These are phyloP conservation scores for Penicillium ucsense DNA, from an alignment of 495 filamentous ascomycete species.

Conservation along the genomic window DNA sequence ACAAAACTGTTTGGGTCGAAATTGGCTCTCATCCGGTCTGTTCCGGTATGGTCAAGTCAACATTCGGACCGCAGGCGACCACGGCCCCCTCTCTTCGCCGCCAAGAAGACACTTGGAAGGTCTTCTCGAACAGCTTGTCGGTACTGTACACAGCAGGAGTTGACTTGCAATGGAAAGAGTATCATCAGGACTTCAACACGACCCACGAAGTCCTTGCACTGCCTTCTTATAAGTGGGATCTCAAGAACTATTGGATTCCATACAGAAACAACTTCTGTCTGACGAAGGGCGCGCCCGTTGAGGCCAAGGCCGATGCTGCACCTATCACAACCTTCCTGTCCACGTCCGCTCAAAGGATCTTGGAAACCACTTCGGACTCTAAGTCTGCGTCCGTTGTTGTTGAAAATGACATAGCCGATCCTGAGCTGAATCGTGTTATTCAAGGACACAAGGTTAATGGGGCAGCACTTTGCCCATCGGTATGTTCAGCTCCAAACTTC, in stretches of 20 bases:
- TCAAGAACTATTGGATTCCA: constrained; percentile 76
- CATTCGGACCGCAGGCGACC: constrained; percentile 46
- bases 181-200: constrained; percentile 58
- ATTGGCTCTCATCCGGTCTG: constrained; percentile 62
- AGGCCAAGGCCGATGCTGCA: constrained; percentile 14
- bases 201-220: constrained; percentile 54
- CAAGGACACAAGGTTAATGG: constrained; percentile 69
- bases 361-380: constrained; percentile 45
- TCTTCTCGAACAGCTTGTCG: constrained; percentile 48
- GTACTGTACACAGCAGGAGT: constrained; percentile 56
- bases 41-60: constrained; percentile 59
- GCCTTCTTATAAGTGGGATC: constrained; percentile 67
- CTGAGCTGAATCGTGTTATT: constrained; percentile 50
- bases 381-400: constrained; percentile 47
- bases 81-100: constrained; percentile 51
- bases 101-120: constrained; percentile 52
- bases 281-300: constrained; percentile 31
- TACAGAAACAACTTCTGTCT: constrained; percentile 54
- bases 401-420: constrained; percentile 56
- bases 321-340: constrained; percentile 31
- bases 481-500: constrained; percentile 15
- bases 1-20: constrained; percentile 47
- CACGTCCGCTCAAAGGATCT: constrained; percentile 38
- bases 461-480: constrained; percentile 43
- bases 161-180: constrained; percentile 68